Evolutionary conservation across 2,329 filamentous ascomycete genomes (phyloP).

Genomic region (Domatiomyces catenatus): DNA sequence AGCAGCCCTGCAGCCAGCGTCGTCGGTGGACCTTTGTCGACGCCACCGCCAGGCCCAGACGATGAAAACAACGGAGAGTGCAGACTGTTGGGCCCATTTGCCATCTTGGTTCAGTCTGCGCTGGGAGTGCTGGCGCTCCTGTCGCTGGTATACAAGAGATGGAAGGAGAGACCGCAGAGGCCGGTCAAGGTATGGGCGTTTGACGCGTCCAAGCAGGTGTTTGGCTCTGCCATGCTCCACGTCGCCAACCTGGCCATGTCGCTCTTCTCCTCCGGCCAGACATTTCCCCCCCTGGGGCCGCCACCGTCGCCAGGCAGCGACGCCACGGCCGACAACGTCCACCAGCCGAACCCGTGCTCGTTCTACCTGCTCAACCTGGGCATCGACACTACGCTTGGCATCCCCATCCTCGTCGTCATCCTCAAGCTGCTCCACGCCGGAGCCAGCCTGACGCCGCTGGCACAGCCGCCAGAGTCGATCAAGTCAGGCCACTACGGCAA

Average conservation of each 20-base stretch:
- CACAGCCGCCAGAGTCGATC: constrained; percentile 71
- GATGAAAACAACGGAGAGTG: constrained; percentile 56
- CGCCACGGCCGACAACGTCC: constrained; percentile 36
- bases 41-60: constrained; percentile 14
- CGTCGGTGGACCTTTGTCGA: constrained; percentile 2
- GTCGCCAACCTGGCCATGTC: constrained; percentile 90
- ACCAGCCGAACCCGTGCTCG: constrained; percentile 81
- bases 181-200: constrained; percentile 96
- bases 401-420: constrained; percentile 82
- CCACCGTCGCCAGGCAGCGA: constrained; percentile 20
- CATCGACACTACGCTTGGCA: constrained; percentile 92
- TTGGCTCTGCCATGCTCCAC: constrained; percentile 82
- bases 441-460: constrained; percentile 60
- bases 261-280: constrained; percentile 78
- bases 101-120: constrained; percentile 74
- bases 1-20: constrained; percentile 7
- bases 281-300: constrained; percentile 23
- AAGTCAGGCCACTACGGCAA: constrained; percentile 81
- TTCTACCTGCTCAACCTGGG: constrained; percentile 89
- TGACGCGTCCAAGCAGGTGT: constrained; percentile 92
- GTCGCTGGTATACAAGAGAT: constrained; percentile 83
- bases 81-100: constrained; percentile 74
- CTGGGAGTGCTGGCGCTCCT: constrained; percentile 70
- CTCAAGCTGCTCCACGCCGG: constrained; percentile 61
- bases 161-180: constrained; percentile 77